Base-by-base conservation (phyloP, 2,329 filamentous ascomycete genomes). In the Fusarium multiceps region DNA sequence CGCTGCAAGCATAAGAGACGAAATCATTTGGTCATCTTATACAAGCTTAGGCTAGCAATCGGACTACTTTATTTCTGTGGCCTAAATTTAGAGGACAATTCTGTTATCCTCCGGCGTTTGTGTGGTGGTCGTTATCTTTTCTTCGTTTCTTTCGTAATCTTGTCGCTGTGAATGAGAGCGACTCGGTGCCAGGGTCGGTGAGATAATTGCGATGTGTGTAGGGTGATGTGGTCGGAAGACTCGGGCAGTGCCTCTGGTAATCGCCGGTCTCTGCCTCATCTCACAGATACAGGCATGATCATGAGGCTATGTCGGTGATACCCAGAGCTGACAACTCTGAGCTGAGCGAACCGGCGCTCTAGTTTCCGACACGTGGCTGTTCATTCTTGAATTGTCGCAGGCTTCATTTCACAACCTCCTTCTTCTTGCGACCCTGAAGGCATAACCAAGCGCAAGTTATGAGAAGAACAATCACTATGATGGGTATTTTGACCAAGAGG, bases 401-500 rank as follows among this genome's bases (percentile, higher is more conserved):
- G 6, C n/a, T 40, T 51, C 32, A 51, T 25, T 51, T 51, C 21
- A 14, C 32, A 7, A 20, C 13, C 4, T 51, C 48, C 48, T 51
- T 51, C 48, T 51, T 51, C 21, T 51, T 51, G 6, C 48, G 48
- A 27, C 48, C 25, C 6, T 23, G 48, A 41, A 51, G 21, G 12
- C 48, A 51, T 51, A 51, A 27, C 48, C 48, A 51, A 2, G 48
- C 32, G 48, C 32, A 40, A 11, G 48, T 51, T 11, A 51, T 51
- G 13, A 51, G 48, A 18, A 51, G 13, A 27, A 51, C 48, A 13
- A 51, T 14, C 13, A 51, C 13, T 41, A 51, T 51, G 3, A 51
- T 51, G 32, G 48, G 48, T 51, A 51, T 51, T 11, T 51, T 51
- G 48, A 51, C 48, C 23, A 51, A 23, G 18, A 51, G 32, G 21